Percentiles rank a stretch among this genome's conserved stretches.
phyloP scores from a whole-genome alignment of 495 filamentous ascomycete genomes.

The Bacidia rubella region DNA sequence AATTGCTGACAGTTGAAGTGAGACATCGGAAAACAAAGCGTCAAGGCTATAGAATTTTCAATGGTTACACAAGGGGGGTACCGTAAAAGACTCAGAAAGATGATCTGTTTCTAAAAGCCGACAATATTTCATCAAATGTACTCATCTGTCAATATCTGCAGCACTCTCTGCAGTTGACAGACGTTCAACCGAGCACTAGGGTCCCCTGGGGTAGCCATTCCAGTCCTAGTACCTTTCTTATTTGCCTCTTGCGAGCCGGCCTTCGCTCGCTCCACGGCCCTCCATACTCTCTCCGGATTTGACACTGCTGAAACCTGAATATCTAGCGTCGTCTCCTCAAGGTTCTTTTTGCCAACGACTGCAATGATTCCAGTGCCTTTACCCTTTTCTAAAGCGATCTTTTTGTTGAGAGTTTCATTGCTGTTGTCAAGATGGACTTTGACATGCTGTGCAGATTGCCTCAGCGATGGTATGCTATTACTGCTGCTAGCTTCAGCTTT shows the following conservation, averaged over 20 bases:
- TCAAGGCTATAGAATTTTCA: constrained; percentile 2
- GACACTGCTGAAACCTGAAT: constrained; percentile 34
- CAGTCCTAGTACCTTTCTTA: neutral
- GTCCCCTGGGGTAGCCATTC: neutral
- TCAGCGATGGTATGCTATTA: too few species aligned
- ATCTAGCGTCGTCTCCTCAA: constrained; percentile 30
- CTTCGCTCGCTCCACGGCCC: constrained; percentile 7
- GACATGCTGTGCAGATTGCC: constrained; percentile 29
- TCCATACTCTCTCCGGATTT: constrained; percentile 4
- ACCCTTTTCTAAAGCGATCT: constrained; percentile 55
- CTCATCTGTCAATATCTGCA: neutral
- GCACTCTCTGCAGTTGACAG: neutral
- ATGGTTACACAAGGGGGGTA: neutral
- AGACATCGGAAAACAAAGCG: neutral
- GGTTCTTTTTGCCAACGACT: constrained; percentile 51
- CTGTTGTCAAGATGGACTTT: constrained; percentile 61
- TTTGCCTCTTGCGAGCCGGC: constrained; percentile 4
- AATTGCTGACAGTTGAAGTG: constrained; percentile 3
- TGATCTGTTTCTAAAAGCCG: too few species aligned
- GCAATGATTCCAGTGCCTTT: constrained; percentile 65
- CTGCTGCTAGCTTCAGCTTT: constrained; percentile 8
- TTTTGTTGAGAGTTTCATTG: constrained; percentile 46
- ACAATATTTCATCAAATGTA: neutral
- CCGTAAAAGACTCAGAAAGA: too few species aligned
- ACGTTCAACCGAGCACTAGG: neutral